These are phyloP conservation scores for Lodderomyces beijingensis DNA, from an alignment of 1,139 yeast genomes.

Conservation along the genomic window DNA sequence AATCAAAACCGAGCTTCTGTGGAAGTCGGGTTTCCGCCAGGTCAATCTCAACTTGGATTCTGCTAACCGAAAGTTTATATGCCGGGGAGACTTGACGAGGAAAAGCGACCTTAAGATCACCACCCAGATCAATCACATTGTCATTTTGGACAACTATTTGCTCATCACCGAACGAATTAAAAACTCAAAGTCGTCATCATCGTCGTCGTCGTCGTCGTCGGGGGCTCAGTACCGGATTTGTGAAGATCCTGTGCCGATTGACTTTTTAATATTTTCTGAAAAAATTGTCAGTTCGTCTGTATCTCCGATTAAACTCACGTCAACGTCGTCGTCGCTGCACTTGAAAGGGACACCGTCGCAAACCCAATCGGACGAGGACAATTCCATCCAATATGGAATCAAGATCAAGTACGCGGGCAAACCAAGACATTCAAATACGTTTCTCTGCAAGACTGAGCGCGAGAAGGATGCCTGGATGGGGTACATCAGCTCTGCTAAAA, in stretches of 20 bases:
- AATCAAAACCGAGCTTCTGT: constrained; percentile 44
- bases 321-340: constrained; percentile 14
- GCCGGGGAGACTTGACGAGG: constrained; percentile 57
- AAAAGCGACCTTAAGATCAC: constrained; percentile 61
- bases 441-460: constrained; percentile 49
- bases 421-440: constrained; percentile 47
- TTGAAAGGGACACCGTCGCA: constrained; percentile 10
- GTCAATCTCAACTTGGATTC: constrained; percentile 53
- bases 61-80: constrained; percentile 51
- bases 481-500: constrained; percentile 52
- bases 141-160: constrained; percentile 69
- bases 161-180: constrained; percentile 55
- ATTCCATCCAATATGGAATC: constrained; percentile 38
- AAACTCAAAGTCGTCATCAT: constrained; percentile 18
- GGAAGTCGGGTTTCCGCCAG: constrained; percentile 40
- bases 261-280: constrained; percentile 52
- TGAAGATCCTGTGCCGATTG: constrained; percentile 61
- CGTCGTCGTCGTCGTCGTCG: too few species aligned
- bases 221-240: constrained; percentile 36
- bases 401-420: constrained; percentile 44
- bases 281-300: constrained; percentile 7
- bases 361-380: constrained; percentile 17
- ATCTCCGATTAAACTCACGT: constrained; percentile 19
- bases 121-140: constrained; percentile 47
- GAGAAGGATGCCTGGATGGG: constrained; percentile 62